These are phyloP conservation scores for Maudiozyma humilis DNA, from an alignment of 1,139 yeast genomes.

Conservation along the genomic window DNA sequence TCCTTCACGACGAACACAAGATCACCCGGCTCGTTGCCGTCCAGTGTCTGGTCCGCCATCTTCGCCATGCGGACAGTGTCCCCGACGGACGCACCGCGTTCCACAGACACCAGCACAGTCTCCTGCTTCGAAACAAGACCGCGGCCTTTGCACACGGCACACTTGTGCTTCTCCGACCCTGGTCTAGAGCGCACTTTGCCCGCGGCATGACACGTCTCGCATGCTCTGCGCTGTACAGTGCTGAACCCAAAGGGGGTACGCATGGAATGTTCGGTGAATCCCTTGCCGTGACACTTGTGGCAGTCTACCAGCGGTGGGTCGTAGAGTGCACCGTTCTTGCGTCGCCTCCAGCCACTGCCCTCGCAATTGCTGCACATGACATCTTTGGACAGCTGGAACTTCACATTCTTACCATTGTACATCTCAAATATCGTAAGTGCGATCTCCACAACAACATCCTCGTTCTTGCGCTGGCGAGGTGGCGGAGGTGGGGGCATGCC, in stretches of 20 bases:
- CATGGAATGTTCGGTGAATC: constrained; percentile 52
- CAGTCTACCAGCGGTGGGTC: constrained; percentile 55
- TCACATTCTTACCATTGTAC: constrained; percentile 72
- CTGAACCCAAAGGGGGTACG: constrained; percentile 67
- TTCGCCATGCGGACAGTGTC: constrained; percentile 54
- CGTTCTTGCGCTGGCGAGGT: constrained; percentile 37
- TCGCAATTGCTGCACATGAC: constrained; percentile 62
- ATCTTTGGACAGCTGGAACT: constrained; percentile 66
- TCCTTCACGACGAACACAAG: constrained; percentile 55
- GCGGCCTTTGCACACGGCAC: constrained; percentile 68
- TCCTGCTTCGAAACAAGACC: constrained; percentile 60
- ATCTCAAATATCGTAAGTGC: constrained; percentile 45
- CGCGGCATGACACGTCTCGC: constrained; percentile 64
- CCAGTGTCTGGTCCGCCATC: constrained; percentile 74
- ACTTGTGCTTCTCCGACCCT: constrained; percentile 50
- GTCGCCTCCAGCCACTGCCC: constrained; percentile 51
- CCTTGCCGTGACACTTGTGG: constrained; percentile 65
- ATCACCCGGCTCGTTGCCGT: constrained; percentile 64
- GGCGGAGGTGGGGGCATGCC: not conserved
- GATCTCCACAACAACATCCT: constrained; percentile 42
- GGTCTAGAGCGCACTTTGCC: constrained; percentile 49
- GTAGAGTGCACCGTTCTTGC: constrained; percentile 36
- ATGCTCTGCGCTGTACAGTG: constrained; percentile 53
- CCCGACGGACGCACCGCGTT: constrained; percentile 59
- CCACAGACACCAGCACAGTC: constrained; percentile 68